Percentiles rank a stretch among this genome's conserved stretches.
These are phyloP conservation scores for Claviceps sorghi DNA, from an alignment of 2,329 filamentous ascomycete genomes.

Conservation along the genomic window DNA sequence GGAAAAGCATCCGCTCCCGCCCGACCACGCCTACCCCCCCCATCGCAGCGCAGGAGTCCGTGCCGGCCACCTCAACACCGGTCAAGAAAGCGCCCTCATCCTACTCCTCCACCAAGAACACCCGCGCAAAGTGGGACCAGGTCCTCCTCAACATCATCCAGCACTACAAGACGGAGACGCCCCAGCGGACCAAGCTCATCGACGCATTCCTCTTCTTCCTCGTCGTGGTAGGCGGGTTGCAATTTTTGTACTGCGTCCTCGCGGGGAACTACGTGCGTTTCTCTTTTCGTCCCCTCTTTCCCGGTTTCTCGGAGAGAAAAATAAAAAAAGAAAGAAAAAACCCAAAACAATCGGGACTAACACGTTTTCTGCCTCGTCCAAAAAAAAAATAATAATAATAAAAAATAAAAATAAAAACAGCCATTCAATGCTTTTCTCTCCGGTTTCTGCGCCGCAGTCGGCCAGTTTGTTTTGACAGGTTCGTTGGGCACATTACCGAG, in stretches of 20 bases:
- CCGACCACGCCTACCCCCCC: constrained; percentile 6
- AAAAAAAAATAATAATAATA: no score
- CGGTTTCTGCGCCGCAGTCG: constrained; percentile 86
- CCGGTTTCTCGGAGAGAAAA: no score
- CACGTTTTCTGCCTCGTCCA: not conserved
- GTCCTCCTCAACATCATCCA: constrained; percentile 58
- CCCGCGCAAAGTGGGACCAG: constrained; percentile 32
- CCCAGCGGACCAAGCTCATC: constrained; percentile 82
- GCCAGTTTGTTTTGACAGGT: constrained; percentile 93
- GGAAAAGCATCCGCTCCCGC: constrained; percentile 26
- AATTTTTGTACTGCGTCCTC: constrained; percentile 85
- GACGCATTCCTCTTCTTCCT: constrained; percentile 86
- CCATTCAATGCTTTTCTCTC: constrained; percentile 98
- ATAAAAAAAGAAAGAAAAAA: not conserved
- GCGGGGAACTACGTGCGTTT: constrained; percentile 82
- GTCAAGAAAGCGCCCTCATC: not conserved
- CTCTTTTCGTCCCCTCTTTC: not conserved
- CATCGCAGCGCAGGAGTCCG: constrained; percentile 1
- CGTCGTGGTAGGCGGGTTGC: constrained; percentile 69
- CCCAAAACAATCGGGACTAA: constrained; percentile 8
- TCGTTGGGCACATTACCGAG: constrained; percentile 20
- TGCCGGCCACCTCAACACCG: not conserved
- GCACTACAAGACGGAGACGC: constrained; percentile 66
- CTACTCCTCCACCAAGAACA: constrained; percentile 8
- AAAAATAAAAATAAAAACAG: constrained; percentile 29